Evolutionary conservation across 345 rosid genomes (phyloP).

Genomic region (Populus alba): DNA sequence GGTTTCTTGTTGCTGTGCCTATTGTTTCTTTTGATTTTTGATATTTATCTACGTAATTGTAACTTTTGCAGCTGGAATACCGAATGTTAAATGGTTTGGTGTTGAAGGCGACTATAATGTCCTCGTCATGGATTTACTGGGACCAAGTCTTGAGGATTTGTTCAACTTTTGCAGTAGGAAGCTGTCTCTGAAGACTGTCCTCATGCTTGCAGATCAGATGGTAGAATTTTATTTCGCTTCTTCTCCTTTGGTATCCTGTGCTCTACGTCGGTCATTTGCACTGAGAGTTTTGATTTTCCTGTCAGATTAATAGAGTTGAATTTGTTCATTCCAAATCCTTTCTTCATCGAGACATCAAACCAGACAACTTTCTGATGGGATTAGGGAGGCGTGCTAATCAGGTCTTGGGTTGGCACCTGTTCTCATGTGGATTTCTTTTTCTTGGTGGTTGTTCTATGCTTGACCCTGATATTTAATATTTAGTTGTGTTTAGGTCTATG

Average conservation of each 20-base stretch:
- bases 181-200: constrained; percentile 80
- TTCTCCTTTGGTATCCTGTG: constrained; percentile 1
- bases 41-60: neutral
- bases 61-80: constrained; percentile 67
- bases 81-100: constrained; percentile 79
- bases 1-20: neutral
- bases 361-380: constrained; percentile 93
- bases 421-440: constrained; percentile 1
- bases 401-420: constrained; percentile 36
- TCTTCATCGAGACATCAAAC: constrained; percentile 87
- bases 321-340: constrained; percentile 84
- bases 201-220: constrained; percentile 97
- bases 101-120: constrained; percentile 83
- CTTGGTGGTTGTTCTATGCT: neutral
- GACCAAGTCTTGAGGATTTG: constrained; percentile 92
- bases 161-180: constrained; percentile 86
- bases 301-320: constrained; percentile 80
- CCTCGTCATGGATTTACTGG: constrained; percentile 82
- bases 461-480: constrained; percentile 6
- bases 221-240: constrained; percentile 33
- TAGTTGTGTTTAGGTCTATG: constrained; percentile 52
- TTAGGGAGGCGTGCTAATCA: constrained; percentile 84
- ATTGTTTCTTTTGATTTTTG: neutral
- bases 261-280: neutral
- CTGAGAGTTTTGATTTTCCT: constrained; percentile 19